Conservation (phyloP, 805 yeast species). For the Metschnikowia cubensis region DNA sequence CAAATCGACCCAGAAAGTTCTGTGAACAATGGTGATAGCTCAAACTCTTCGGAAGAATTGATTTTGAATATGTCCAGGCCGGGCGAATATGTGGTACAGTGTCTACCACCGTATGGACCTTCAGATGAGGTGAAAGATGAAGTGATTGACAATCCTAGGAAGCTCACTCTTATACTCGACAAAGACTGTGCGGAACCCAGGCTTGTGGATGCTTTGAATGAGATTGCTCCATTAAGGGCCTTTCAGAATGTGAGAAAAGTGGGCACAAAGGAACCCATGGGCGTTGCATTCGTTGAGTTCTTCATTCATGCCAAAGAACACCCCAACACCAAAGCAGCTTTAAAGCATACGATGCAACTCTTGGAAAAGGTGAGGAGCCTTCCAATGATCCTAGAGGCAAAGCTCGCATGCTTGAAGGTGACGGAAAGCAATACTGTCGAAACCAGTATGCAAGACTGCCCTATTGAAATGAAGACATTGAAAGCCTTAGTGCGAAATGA, state of each 20-base stretch:
- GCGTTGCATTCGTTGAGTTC: conserved; percentile 54
- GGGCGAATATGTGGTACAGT: conserved; percentile 33
- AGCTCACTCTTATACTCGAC: conserved; percentile 44
- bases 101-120: conserved; percentile 16
- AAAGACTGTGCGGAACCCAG: conserved; percentile 44
- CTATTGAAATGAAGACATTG: conserved; percentile 35
- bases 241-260: conserved; percentile 45
- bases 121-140: conserved; percentile 22
- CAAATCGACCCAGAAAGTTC: not conserved
- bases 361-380: conserved; percentile 14
- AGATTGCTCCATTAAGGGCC: conserved; percentile 38
- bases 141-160: conserved; percentile 43
- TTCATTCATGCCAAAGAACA: conserved; percentile 17
- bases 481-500: conserved; percentile 36
- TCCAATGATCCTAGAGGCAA: conserved; percentile 21
- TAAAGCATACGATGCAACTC: conserved; percentile 11
- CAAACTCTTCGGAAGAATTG: not conserved
- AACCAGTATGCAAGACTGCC: conserved; percentile 36
- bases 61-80: conserved; percentile 25
- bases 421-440: conserved; percentile 8
- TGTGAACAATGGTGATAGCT: not conserved
- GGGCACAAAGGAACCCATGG: conserved; percentile 48
- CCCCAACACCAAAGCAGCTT: conserved; percentile 13
- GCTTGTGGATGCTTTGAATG: conserved; percentile 38
- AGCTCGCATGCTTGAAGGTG: conserved; percentile 32